phyloP scores from a whole-genome alignment of 257 asterid species.

The Petunia axillaris region DNA sequence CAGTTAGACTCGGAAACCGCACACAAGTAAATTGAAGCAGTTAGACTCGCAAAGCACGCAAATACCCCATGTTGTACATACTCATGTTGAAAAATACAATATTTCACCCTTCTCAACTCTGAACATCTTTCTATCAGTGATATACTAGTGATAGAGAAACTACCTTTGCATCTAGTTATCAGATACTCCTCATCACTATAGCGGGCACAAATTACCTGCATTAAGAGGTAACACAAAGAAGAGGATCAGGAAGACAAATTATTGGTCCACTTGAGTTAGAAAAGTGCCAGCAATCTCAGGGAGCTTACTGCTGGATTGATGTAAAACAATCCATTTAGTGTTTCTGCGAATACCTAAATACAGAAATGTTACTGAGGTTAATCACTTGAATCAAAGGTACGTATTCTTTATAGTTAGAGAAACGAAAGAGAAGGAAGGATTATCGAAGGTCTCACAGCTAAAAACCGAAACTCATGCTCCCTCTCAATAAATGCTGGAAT shows the following conservation, averaged over 20 bases:
- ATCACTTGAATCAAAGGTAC: not conserved
- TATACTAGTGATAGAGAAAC: constrained; percentile 18
- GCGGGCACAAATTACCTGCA: constrained; percentile 79
- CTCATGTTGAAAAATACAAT: not conserved
- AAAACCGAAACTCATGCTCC: constrained; percentile 94
- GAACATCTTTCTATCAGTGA: not conserved
- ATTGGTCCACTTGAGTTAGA: constrained; percentile 11
- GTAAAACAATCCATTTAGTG: constrained; percentile 77
- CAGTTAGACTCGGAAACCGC: not conserved
- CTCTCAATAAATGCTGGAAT: constrained; percentile 88
- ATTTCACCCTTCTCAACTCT: not conserved
- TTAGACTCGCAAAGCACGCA: not conserved
- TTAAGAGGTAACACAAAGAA: constrained; percentile 17
- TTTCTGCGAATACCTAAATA: constrained; percentile 79
- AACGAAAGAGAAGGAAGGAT: constrained; percentile 20
- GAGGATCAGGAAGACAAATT: not conserved
- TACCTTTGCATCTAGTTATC: constrained; percentile 80
- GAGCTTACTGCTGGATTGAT: constrained; percentile 68
- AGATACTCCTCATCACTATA: constrained; percentile 87
- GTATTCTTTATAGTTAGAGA: not conserved
- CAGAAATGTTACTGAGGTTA: not conserved
- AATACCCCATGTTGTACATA: not conserved
- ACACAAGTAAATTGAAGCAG: not conserved
- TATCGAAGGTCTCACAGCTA: constrained; percentile 67
- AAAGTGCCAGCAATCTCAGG: constrained; percentile 1